Conservation (phyloP, 2,329 filamentous ascomycete species). For the Calonectria henricotiae region DNA sequence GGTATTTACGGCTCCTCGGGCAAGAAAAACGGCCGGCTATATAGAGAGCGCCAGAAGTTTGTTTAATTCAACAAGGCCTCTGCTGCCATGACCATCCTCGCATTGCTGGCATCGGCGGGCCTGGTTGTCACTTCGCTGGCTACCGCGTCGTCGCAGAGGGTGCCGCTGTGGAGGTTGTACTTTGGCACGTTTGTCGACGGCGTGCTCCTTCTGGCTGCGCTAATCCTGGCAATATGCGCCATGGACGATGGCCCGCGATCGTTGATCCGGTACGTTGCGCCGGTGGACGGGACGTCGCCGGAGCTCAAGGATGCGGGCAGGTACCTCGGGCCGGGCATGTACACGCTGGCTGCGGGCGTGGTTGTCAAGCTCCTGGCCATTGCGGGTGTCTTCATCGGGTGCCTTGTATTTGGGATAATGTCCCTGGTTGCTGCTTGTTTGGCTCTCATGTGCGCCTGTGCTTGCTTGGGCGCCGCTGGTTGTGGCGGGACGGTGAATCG, state of each 20-base stretch:
- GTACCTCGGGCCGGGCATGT: slow-evolving; percentile 40
- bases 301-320: slow-evolving; percentile 13
- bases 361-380: slow-evolving; percentile 43
- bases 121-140: slow-evolving; percentile 30
- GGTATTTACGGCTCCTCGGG: slow-evolving; percentile 40
- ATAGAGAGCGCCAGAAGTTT: slow-evolving; percentile 29
- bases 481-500: slow-evolving; percentile 3
- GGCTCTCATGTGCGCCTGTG: slow-evolving; percentile 39
- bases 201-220: slow-evolving; percentile 31
- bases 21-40: slow-evolving; percentile 14
- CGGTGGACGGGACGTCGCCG: background rate
- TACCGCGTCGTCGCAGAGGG: slow-evolving; percentile 25
- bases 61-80: slow-evolving; percentile 39
- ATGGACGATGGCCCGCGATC: slow-evolving; percentile 39
- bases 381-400: slow-evolving; percentile 38
- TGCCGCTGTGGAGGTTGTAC: slow-evolving; percentile 38
- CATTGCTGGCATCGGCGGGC: slow-evolving; percentile 36
- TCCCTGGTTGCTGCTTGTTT: slow-evolving; percentile 36
- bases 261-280: slow-evolving; percentile 26
- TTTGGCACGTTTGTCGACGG: slow-evolving; percentile 39
- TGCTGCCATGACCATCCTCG: slow-evolving; percentile 39
- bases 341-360: slow-evolving; percentile 40
- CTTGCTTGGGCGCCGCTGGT: slow-evolving; percentile 34
- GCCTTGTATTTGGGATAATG: slow-evolving; percentile 38
- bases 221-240: slow-evolving; percentile 36